Evolutionary conservation across 2,329 filamentous ascomycete species (phyloP).

Genomic region (Westerdykella aurantiaca): DNA sequence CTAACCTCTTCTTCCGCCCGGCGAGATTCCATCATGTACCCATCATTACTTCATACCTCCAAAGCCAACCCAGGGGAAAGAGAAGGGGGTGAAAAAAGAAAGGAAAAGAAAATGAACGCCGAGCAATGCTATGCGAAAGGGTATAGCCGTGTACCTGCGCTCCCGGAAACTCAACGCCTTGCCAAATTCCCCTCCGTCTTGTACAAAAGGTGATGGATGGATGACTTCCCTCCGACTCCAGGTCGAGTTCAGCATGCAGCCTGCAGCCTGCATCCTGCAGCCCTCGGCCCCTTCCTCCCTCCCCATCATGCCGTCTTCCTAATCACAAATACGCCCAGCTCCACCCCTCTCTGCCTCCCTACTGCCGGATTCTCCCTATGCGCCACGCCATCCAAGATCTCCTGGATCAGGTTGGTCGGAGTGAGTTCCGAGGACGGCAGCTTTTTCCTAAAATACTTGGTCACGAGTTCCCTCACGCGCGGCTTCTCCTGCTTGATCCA

Average conservation of each 20-base stretch:
- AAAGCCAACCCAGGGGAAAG: no score
- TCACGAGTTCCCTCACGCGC: slow-evolving; percentile 50
- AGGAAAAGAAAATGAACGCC: not conserved
- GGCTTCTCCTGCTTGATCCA: slow-evolving; percentile 60
- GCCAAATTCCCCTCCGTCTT: not conserved
- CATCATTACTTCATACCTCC: no score
- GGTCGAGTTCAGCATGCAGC: not conserved
- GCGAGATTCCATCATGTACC: no score
- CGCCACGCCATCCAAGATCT: slow-evolving; percentile 55
- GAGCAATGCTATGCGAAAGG: slow-evolving; percentile 1
- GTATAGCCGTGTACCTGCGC: not conserved
- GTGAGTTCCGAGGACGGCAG: slow-evolving; percentile 44
- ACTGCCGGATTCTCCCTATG: slow-evolving; percentile 43
- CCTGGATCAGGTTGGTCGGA: slow-evolving; percentile 52
- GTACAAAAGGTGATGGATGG: not conserved
- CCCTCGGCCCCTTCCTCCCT: not conserved
- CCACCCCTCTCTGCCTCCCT: slow-evolving; percentile 42
- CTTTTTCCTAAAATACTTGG: slow-evolving; percentile 41
- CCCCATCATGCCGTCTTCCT: slow-evolving; percentile 15
- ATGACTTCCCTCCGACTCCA: not conserved
- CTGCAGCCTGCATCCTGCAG: no score
- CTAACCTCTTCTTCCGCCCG: no score
- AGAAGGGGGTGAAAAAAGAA: no score
- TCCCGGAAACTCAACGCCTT: not conserved
- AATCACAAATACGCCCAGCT: slow-evolving; percentile 46